phyloP scores from a whole-genome alignment of 2,329 filamentous ascomycete species.

The Scytalidium lignicola region DNA sequence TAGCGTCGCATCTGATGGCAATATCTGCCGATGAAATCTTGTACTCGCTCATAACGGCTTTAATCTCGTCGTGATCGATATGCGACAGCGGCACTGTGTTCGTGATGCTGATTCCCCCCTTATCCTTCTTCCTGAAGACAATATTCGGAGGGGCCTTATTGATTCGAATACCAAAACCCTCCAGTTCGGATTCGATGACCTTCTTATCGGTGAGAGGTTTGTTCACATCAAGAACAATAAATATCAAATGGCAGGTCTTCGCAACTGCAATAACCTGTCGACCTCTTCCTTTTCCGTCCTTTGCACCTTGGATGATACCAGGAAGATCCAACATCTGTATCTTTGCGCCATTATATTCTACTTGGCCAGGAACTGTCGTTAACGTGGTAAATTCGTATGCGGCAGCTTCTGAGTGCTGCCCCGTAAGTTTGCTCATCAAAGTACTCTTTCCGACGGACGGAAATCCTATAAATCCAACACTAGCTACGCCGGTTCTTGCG shows the following conservation, averaged over 20 bases:
- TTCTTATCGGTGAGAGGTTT: conserved; percentile 97
- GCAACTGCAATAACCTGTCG: conserved; percentile 97
- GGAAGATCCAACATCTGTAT: conserved; percentile 98
- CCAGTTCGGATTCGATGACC: conserved; percentile 89
- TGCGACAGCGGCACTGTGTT: conserved; percentile 87
- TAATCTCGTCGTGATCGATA: conserved; percentile 95
- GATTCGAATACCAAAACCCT: conserved; percentile 95
- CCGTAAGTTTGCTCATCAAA: conserved; percentile 88
- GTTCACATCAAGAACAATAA: conserved; percentile 97
- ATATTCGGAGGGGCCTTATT: conserved; percentile 98
- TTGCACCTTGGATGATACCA: conserved; percentile 97
- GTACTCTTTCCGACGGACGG: conserved; percentile 98
- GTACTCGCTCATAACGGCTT: conserved; percentile 96
- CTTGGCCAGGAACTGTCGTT: conserved; percentile 94
- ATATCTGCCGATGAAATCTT: conserved; percentile 95
- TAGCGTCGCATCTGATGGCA: conserved; percentile 95
- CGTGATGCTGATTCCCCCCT: conserved; percentile 94
- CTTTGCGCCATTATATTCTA: conserved; percentile 93
- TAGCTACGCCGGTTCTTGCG: conserved; percentile 93
- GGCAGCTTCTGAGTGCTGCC: conserved; percentile 93
- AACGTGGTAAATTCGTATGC: conserved; percentile 99
- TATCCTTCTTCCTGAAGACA: conserved; percentile 99
- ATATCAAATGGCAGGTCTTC: conserved; percentile 97
- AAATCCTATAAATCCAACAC: conserved; percentile 96
- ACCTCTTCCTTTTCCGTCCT: conserved; percentile 96